Percentiles rank a stretch among this genome's conserved stretches.
phyloP scores from a whole-genome alignment of 495 filamentous ascomycete genomes.

The Articulospora tetracladia region DNA sequence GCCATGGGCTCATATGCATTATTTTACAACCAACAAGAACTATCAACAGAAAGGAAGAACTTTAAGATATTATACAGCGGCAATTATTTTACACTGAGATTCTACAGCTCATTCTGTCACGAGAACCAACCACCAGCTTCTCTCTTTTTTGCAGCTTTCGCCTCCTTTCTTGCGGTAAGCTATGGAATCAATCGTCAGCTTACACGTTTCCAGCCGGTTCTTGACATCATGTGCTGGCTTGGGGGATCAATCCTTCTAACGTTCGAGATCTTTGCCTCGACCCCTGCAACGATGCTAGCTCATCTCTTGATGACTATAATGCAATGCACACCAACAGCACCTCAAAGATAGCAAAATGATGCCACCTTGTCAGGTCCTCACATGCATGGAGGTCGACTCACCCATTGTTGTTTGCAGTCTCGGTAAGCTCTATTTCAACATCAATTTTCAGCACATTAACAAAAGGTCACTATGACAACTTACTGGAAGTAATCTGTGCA shows the following conservation, averaged over 20 bases:
- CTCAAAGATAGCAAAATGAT: background rate
- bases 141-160: conserved; percentile 37
- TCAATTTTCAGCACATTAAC: background rate
- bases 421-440: conserved; percentile 68
- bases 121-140: conserved; percentile 10
- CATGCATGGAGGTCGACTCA: conserved; percentile 36
- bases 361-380: background rate
- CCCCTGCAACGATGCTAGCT: background rate
- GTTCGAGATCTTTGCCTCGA: too few species aligned
- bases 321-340: background rate
- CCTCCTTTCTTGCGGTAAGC: conserved; percentile 48
- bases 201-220: background rate
- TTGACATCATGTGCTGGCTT: too few species aligned
- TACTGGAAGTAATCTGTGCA: conserved; percentile 94
- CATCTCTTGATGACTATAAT: background rate
- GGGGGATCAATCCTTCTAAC: too few species aligned
- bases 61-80: background rate
- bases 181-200: conserved; percentile 22
- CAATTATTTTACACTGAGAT: background rate
- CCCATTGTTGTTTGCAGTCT: conserved; percentile 93
- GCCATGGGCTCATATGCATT: too few species aligned
- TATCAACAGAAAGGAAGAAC: background rate
- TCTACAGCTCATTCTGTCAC: background rate
- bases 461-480: conserved; percentile 26
- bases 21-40: too few species aligned